Evolutionary conservation across 176 grass and related monocot genomes (phyloP), one percentile per base, ranked within the genome.

Genomic region (Cenchrus americanus): DNA sequence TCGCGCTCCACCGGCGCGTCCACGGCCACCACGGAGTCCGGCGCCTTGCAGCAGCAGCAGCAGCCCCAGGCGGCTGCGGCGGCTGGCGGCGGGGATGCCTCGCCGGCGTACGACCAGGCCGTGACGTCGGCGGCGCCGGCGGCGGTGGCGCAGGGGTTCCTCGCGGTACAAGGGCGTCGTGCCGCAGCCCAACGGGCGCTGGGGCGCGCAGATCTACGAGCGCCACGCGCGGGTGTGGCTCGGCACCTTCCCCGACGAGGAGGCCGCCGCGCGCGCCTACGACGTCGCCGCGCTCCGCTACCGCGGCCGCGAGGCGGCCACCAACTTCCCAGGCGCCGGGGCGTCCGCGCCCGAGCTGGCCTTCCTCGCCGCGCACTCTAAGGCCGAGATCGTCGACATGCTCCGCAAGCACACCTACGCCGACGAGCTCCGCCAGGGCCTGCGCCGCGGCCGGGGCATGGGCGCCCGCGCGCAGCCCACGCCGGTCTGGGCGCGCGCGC

Each of bases 141-240:
- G 47, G 62, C 71, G 32, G 30, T 13, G 52, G 12, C 13, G 66
- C 71, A 86, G 80, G 80, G 87, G 82, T 0, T 96, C 93, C 46
- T 99, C 93, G 34, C 58, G 87, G 40, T 99, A 82, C 89, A 99
- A 99, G 69, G 97, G 97, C n/a, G 97, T 99, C 0, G 97, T 99
- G 21, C 93, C 97, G 43, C 97, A 99, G 88, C 97, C 94, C 50
- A 99, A 99, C 91, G 97, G 97, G 15, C 69, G 97, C 7, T 99
- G 97, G 97, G 97, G 97, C 10, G 89, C 97, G 22, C 97, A 99
- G 89, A 99, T 99, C 89, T 99, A 99, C 83, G 97, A 99, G 84
- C 87, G 87, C 41, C 97, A 99, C 90, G 88, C 90, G 15, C 87
- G 97, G 32, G 91, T 99, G 44, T 99, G 97, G 97, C 91, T 99